phyloP scores from a whole-genome alignment of 495 filamentous ascomycete species.

The Jackrogersella multiformis region DNA sequence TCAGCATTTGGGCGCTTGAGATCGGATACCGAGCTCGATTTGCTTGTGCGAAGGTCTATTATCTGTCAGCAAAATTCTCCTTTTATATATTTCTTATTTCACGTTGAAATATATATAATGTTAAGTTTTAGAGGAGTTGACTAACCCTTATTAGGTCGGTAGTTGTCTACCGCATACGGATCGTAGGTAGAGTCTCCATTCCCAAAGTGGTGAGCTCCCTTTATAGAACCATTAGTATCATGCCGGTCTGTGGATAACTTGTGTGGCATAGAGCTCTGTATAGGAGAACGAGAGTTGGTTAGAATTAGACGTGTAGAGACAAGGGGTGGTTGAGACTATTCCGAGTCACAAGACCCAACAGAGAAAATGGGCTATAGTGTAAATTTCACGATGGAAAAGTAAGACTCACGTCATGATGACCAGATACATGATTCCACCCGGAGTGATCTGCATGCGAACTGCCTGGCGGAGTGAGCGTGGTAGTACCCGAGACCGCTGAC shows the following conservation, averaged over 20 bases:
- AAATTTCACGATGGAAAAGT: neutral
- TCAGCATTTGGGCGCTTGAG: constrained; percentile 32
- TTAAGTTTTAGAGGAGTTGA: neutral
- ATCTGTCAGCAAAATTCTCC: neutral
- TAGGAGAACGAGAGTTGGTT: constrained; percentile 18
- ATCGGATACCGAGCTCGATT: constrained; percentile 25
- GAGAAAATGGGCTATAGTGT: neutral
- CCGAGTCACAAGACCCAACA: neutral
- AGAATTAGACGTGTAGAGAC: neutral
- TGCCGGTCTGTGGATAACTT: constrained; percentile 35
- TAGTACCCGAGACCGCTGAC: constrained; percentile 57
- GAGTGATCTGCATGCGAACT: constrained; percentile 60
- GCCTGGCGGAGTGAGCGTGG: constrained; percentile 60
- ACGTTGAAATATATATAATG: neutral
- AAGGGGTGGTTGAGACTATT: neutral
- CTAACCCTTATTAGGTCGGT: constrained; percentile 37
- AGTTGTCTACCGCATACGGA: constrained; percentile 27
- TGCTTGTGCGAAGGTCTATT: constrained; percentile 22
- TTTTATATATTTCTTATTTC: neutral
- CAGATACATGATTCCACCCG: constrained; percentile 60
- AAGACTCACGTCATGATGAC: constrained; percentile 51
- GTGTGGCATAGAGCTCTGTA: constrained; percentile 34
- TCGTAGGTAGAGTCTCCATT: constrained; percentile 48
- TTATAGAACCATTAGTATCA: constrained; percentile 29
- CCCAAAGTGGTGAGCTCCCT: constrained; percentile 35